phyloP scores from a whole-genome alignment of 1,284 basidiomycete genomes.

The Melampsora larici-populina region DNA sequence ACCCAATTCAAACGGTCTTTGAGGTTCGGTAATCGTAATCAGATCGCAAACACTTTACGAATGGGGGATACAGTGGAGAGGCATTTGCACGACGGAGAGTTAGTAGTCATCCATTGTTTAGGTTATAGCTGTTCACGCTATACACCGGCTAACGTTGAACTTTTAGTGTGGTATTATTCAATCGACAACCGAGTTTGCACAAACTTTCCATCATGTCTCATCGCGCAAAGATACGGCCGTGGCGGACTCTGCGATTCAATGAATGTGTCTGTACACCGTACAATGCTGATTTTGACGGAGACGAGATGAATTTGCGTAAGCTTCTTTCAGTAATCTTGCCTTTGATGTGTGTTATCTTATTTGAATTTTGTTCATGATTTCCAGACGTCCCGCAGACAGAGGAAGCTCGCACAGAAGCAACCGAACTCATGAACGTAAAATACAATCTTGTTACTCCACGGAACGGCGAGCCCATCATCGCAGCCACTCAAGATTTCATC shows the following conservation, averaged over 20 bases:
- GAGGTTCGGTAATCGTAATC: conserved; percentile 55
- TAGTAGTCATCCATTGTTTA: not conserved
- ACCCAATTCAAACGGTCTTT: conserved; percentile 73
- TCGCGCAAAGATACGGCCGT: conserved; percentile 89
- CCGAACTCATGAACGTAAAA: conserved; percentile 96
- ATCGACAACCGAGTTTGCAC: conserved; percentile 97
- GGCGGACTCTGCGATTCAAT: conserved; percentile 95
- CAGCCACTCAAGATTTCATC: conserved; percentile 97
- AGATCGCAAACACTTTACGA: conserved; percentile 71
- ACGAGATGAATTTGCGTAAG: conserved; percentile 92
- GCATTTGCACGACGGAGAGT: conserved; percentile 89
- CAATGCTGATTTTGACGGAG: conserved; percentile 99
- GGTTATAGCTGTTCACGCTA: not conserved
- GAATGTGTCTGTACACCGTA: conserved; percentile 99
- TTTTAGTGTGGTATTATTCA: conserved; percentile 78
- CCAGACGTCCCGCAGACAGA: conserved; percentile 92
- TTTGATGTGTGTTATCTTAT: too few species aligned
- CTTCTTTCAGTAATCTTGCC: not conserved
- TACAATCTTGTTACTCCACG: conserved; percentile 95
- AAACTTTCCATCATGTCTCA: conserved; percentile 99
- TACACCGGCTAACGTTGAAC: not conserved
- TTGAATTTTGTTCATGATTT: not conserved
- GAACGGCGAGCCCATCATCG: conserved; percentile 97
- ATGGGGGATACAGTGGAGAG: conserved; percentile 88
- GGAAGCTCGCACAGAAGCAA: conserved; percentile 94